Evolutionary conservation across 805 yeast genomes (phyloP).

Genomic region (Barnettozyma sucrosica): DNA sequence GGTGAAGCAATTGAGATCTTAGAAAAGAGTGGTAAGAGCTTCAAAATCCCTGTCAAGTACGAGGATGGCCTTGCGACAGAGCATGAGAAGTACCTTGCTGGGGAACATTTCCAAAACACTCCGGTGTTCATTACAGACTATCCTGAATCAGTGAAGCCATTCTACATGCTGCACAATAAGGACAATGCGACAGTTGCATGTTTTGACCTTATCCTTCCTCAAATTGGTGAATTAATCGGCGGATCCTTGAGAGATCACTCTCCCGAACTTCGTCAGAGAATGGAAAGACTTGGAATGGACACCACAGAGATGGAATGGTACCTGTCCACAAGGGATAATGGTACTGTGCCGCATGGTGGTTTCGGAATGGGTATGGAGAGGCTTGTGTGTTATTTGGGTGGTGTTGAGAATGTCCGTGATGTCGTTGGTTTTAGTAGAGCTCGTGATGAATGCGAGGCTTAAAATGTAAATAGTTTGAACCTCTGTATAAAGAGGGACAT

Average conservation of each 20-base stretch:
- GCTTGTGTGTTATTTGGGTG: conserved; percentile 64
- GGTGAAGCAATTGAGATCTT: conserved; percentile 63
- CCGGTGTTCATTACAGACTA: conserved; percentile 91
- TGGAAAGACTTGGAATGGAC: conserved; percentile 52
- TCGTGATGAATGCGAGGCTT: conserved; percentile 38
- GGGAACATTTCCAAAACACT: conserved; percentile 45
- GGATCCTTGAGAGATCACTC: conserved; percentile 88
- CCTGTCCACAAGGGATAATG: conserved; percentile 62
- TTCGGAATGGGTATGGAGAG: conserved; percentile 95
- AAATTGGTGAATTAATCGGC: conserved; percentile 89
- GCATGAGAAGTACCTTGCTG: conserved; percentile 90
- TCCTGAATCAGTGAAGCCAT: conserved; percentile 75
- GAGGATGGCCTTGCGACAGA: conserved; percentile 75
- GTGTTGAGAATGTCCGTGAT: conserved; percentile 77
- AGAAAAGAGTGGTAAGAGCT: conserved; percentile 26
- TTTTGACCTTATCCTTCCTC: conserved; percentile 84
- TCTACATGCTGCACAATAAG: conserved; percentile 71
- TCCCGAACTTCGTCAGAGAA: conserved; percentile 43
- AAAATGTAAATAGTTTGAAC: not conserved
- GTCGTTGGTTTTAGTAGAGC: conserved; percentile 83
- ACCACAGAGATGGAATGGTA: conserved; percentile 68
- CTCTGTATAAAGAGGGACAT: not conserved
- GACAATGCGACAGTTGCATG: conserved; percentile 70
- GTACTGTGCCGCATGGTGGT: conserved; percentile 92
- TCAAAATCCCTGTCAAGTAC: conserved; percentile 48